Evolutionary conservation across 306 rosid species (phyloP), one percentile per base, ranked within the genome.

Genomic region (Hylodesmum podocarpum): DNA sequence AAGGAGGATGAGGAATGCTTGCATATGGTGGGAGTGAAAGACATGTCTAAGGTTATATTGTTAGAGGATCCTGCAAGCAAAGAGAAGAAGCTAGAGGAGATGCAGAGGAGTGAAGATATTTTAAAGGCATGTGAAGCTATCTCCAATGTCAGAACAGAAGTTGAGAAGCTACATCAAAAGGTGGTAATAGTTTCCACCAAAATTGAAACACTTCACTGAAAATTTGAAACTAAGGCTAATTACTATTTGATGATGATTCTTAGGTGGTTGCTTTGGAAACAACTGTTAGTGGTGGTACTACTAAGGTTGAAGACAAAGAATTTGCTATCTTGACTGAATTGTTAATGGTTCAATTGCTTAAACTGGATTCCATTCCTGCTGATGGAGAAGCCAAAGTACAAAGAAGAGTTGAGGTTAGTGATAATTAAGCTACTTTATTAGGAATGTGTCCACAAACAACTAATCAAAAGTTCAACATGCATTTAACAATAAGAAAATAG

Each of bases 41-140:
- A 92, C 53, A 78, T 58, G 93, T 88, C 93, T 6, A 88, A 89
- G 73, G 79, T 92, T 75, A 31, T 89, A 6, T 75, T 92, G 74
- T 40, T 88, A 14, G 95, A 92, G 83, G 96, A 92, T 78, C 96
- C 97, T 40, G 93, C 91, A 0, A 88, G 90, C 80, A 85, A 68
- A 82, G 96, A 89, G 82, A 86, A 72, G 79, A 92, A 87, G 84
- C 82, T 86, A 2, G 64, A 79, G 57, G 87, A 87, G 81, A 87
- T 84, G 84, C 80, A 81, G 78, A 86, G 43, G 61, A 91, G 68
- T 46, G 80, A 77, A 43, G 75, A 72, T 36, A 33, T 66, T 8
- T 62, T 72, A 3, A 85, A 84, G 74, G 87, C 90, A 10, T 84
- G 41, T 50, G 89, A 87, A 70, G 82, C 89, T 3, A 76, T 89